Base-by-base conservation (phyloP, 169 alveolate species). In the Amoebophrya sp. region DNA sequence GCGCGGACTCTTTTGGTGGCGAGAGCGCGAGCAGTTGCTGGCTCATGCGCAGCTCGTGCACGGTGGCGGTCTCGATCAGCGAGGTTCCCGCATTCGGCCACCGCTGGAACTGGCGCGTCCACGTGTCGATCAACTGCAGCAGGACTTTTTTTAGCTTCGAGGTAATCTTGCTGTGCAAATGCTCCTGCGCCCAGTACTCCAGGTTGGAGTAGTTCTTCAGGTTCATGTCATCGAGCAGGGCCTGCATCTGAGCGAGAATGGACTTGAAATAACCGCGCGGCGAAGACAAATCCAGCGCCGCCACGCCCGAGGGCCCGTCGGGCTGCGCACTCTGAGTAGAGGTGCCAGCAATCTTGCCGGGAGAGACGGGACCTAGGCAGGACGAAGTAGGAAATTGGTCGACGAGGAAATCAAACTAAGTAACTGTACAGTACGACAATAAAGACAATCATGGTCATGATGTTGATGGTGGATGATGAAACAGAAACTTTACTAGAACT, bases 1-100 rank as follows among this genome's bases (percentile, higher is more conserved):
- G 93, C 13, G 94, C 94, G n/a, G 92, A 91, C 90, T 93, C 93
- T 41, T 88, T 91, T 0, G 93, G 91, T 0, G 94, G 94, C 10
- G 41, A 87, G n/a, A 93, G 89, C 5, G 90, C 88, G 69, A 93
- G 58, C 50, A 91, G 92, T 40, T 91, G 94, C 40, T 91, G 88
- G 5, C 90, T 42, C 89, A 87, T 87, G 10, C 13, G 89, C 18
- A 93, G 88, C 41, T 93, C 94, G 23, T 90, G 88, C 0, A 91
- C 90, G 13, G 89, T 78, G 2, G 89, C 89, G 26, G 67, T 58
- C 34, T 70, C 88, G 40, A 93, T 88, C 16, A 93, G 91, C 0
- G 92, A 45, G 23, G 94, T 91, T 43, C 93, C 92, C 23, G 69
- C 90, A 29, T 78, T 40, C 31, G 94, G 94, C 93, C 93, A 93